Percentiles rank a stretch among this genome's conserved stretches.
These are phyloP conservation scores for Colletotrichum higginsianum DNA, from an alignment of 2,329 filamentous ascomycete species.

Conservation along the genomic window DNA sequence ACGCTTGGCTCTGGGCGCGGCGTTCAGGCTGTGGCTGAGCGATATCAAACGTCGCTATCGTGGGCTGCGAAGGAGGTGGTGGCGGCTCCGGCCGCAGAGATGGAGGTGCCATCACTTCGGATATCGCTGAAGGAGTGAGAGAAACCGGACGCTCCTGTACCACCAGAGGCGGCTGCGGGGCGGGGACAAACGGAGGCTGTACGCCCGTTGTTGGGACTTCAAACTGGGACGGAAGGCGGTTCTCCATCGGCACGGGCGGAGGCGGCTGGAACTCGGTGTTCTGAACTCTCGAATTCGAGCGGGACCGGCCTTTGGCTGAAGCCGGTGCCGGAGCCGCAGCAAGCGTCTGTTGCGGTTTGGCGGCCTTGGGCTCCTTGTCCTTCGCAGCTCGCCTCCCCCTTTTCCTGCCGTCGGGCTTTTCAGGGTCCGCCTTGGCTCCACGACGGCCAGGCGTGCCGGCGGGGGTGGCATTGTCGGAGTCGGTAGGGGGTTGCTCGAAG, in stretches of 20 bases:
- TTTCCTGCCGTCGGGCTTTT: constrained; percentile 58
- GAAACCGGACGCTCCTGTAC: constrained; percentile 55
- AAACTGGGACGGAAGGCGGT: constrained; percentile 59
- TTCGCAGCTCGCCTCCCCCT: constrained; percentile 58
- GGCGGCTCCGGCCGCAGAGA: constrained; percentile 70
- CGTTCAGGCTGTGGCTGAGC: constrained; percentile 63
- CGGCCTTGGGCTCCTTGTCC: constrained; percentile 59
- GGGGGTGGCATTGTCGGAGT: constrained; percentile 73
- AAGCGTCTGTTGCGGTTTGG: constrained; percentile 55
- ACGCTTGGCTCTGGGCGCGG: constrained; percentile 72
- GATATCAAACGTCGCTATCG: constrained; percentile 67
- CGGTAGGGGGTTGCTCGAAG: constrained; percentile 70
- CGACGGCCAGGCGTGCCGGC: constrained; percentile 71
- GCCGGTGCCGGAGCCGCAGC: constrained; percentile 61
- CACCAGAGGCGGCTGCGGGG: constrained; percentile 44
- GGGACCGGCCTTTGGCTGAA: constrained; percentile 64
- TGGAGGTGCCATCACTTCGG: constrained; percentile 70
- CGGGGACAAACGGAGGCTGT: constrained; percentile 58
- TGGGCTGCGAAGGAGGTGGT: constrained; percentile 61
- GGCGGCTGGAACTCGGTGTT: constrained; percentile 58
- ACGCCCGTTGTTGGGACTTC: constrained; percentile 60
- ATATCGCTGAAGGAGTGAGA: constrained; percentile 56
- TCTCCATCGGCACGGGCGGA: constrained; percentile 56
- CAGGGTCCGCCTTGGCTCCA: constrained; percentile 62
- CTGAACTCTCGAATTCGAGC: constrained; percentile 68